Evolutionary conservation across 768 basidiomycete species (phyloP), one percentile per base, ranked within the genome.

Genomic region (Lentinus tigrinus): DNA sequence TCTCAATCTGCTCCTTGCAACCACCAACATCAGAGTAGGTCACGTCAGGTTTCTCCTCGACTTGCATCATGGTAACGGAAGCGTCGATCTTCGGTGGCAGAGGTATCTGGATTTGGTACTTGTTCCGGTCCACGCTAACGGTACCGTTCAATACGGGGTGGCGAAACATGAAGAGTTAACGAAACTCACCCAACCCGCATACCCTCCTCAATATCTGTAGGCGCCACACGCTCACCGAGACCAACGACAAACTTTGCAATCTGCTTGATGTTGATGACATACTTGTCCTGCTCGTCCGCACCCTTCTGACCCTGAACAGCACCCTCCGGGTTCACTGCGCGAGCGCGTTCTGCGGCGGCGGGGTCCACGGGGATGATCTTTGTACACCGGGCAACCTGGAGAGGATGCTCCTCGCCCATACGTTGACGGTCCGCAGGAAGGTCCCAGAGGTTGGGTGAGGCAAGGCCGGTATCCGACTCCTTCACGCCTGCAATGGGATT

Each of bases 51-150:
- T 97, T 95, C 77, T 98, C 96, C 72, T 98, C 96, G 21, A 98
- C 96, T 74, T 96, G 93, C 97, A 99, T 99, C 96, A 98, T 98
- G 13, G 97, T 98, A 1, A 99, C 97, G 0, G 95, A 96, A 3
- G 97, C 93, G 71, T 99, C 97, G 63, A 99, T 99, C 78, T 98
- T 98, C 23, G 97, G 96, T 38, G 97, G 97, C 11, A 98, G 75
- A 23, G 97, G 97, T 62, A 99, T 98, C 77, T 98, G 94, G 60
- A 99, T 98, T 72, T 98, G 95, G 72, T 99, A 99, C 74, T 98
- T 91, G 66, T 90, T 91, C 49, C 95, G 86, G 74, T 96, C 95
- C 51, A 98, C 95, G 44, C 95, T 97, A 65, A 28, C 14, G 38
- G 23, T 8, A 36, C 7, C 16, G 47, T 54, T 28, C 6, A 52